A percentile compares a stretch with the other conserved stretches of the same genome.
phyloP scores from a whole-genome alignment of 2,329 filamentous ascomycete genomes.

The Monilinia vaccinii-corymbosi region DNA sequence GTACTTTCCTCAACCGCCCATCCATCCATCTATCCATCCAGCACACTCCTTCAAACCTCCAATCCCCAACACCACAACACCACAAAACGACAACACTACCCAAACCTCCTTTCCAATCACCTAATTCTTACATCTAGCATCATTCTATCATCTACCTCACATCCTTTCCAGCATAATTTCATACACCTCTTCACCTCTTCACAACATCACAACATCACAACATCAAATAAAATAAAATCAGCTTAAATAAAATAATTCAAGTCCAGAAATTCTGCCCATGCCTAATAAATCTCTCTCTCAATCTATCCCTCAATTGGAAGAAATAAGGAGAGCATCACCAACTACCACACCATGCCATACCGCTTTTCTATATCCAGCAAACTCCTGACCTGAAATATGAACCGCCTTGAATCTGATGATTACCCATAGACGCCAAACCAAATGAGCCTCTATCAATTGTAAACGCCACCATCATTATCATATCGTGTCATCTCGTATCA shows the following conservation, averaged over 20 bases:
- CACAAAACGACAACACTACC: too few relatives aligned
- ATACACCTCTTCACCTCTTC: neutral
- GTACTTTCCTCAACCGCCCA: too few relatives aligned
- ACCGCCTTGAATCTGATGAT: neutral
- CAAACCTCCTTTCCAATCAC: too few relatives aligned
- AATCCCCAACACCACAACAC: too few relatives aligned
- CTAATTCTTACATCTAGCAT: too few relatives aligned
- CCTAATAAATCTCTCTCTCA: neutral
- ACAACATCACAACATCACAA: neutral
- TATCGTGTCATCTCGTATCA: neutral
- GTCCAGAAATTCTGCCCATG: neutral
- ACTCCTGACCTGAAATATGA: neutral
- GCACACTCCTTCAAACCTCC: too few relatives aligned
- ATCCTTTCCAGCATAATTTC: neutral
- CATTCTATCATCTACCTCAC: neutral
- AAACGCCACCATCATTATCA: neutral
- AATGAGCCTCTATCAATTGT: neutral
- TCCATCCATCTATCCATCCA: too few relatives aligned
- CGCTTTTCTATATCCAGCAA: neutral
- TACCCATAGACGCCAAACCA: slow-evolving; percentile 1
- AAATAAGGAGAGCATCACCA: neutral
- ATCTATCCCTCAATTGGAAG: neutral
- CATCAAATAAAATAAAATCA: neutral
- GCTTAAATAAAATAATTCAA: neutral
- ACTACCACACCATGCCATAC: neutral